Percentiles rank a stretch among this genome's conserved stretches.
These are phyloP conservation scores for Aspergillus bombycis DNA, from an alignment of 2,329 filamentous ascomycete genomes.

Conservation along the genomic window DNA sequence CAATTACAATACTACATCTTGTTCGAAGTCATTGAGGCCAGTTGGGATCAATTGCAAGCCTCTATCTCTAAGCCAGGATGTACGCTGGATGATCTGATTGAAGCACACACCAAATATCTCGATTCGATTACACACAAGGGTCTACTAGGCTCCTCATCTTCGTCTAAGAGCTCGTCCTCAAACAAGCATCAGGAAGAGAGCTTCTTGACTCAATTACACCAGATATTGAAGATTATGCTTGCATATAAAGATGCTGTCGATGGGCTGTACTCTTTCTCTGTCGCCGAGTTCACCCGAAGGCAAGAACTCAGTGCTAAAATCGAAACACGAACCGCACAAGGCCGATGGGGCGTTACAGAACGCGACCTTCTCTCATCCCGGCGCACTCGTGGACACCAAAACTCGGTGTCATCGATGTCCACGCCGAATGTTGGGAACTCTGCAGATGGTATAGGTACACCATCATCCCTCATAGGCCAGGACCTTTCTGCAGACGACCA, in stretches of 20 bases:
- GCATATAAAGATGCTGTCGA: slow-evolving; percentile 92
- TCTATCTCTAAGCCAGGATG: slow-evolving; percentile 82
- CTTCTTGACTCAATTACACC: slow-evolving; percentile 88
- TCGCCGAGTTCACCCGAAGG: slow-evolving; percentile 89
- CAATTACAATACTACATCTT: slow-evolving; percentile 98
- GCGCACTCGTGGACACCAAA: slow-evolving; percentile 29
- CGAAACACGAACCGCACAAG: slow-evolving; percentile 66
- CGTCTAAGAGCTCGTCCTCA: slow-evolving; percentile 34
- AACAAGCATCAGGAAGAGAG: slow-evolving; percentile 65
- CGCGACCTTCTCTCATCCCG: slow-evolving; percentile 47
- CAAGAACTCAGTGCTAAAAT: slow-evolving; percentile 80
- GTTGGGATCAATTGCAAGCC: slow-evolving; percentile 86
- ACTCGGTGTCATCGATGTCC: slow-evolving; percentile 30
- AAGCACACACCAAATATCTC: slow-evolving; percentile 87
- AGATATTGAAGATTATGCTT: slow-evolving; percentile 92
- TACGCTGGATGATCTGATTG: slow-evolving; percentile 92
- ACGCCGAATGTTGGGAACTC: slow-evolving; percentile 29
- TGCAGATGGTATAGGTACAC: slow-evolving; percentile 36
- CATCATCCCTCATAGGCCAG: slow-evolving; percentile 43
- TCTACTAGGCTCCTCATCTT: slow-evolving; percentile 71
- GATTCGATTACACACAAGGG: slow-evolving; percentile 96
- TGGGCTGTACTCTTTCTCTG: slow-evolving; percentile 89
- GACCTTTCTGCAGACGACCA: slow-evolving; percentile 54
- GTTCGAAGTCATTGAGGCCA: slow-evolving; percentile 96
- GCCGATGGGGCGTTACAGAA: slow-evolving; percentile 66